Conservation (phyloP, 371 early-diverging fungal genomes). For the Haplosporangium sp. region DNA sequence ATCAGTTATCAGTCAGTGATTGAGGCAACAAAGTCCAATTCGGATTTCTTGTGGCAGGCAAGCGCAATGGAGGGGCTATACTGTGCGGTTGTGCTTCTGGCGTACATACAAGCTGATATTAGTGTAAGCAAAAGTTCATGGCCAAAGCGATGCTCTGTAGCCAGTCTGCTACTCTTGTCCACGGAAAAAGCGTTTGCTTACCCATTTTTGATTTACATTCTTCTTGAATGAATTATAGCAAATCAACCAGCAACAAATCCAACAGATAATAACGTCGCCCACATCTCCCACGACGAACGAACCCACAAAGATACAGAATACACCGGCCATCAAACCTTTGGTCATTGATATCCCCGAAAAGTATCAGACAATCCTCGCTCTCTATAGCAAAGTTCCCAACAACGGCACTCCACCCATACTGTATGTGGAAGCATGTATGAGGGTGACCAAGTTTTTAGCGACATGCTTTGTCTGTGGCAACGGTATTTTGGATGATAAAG, state of each 20-base stretch:
- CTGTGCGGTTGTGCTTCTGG: constrained; percentile 70
- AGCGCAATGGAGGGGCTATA: constrained; percentile 80
- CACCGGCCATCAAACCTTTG: constrained; percentile 53
- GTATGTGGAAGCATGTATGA: constrained; percentile 59
- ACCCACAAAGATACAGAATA: constrained; percentile 23
- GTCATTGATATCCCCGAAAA: constrained; percentile 63
- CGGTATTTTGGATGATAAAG: constrained; percentile 48
- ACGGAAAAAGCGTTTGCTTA: too few relatives aligned
- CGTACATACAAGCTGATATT: constrained; percentile 70
- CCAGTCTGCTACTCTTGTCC: too few relatives aligned
- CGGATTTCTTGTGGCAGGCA: constrained; percentile 85
- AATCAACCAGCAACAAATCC: constrained; percentile 43
- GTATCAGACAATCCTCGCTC: constrained; percentile 57
- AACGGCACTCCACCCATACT: constrained; percentile 51
- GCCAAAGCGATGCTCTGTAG: too few relatives aligned
- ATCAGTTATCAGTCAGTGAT: constrained; percentile 74
- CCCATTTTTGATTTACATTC: neutral
- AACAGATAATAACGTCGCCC: constrained; percentile 50
- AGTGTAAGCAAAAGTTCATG: constrained; percentile 57
- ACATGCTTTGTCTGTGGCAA: constrained; percentile 52
- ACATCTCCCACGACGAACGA: constrained; percentile 56
- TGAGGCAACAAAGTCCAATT: constrained; percentile 71
- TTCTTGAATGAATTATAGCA: constrained; percentile 10
- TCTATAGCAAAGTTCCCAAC: constrained; percentile 62
- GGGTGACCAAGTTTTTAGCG: constrained; percentile 60